phyloP scores from a whole-genome alignment of 495 filamentous ascomycete species.

The Thozetella sp. region DNA sequence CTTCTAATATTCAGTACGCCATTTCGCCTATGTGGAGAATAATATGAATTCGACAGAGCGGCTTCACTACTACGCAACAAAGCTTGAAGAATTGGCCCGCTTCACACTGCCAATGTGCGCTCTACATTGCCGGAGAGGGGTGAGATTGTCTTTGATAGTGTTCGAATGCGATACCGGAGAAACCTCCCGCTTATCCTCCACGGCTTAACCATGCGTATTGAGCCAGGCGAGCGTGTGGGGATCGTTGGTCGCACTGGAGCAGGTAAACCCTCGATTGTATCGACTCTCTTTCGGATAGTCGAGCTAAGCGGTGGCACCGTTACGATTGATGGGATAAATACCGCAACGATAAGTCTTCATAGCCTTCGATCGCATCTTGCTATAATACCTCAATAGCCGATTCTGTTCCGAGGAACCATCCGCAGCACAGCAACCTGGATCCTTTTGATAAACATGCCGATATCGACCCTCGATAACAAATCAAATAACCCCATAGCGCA shows the following conservation, averaged over 20 bases:
- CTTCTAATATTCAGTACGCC: constrained; percentile 92
- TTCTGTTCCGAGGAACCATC: constrained; percentile 90
- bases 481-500: too few relatives aligned
- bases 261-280: constrained; percentile 94
- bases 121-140: constrained; percentile 81
- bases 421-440: constrained; percentile 89
- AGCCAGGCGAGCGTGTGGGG: constrained; percentile 86
- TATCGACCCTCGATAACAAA: constrained; percentile 86
- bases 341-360: constrained; percentile 78
- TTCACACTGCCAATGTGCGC: constrained; percentile 67
- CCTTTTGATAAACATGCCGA: constrained; percentile 89
- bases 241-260: constrained; percentile 94
- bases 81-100: constrained; percentile 86
- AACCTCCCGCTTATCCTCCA: constrained; percentile 84
- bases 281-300: constrained; percentile 85
- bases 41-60: constrained; percentile 96
- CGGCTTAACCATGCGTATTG: constrained; percentile 74
- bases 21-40: constrained; percentile 95
- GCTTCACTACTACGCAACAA: constrained; percentile 83
- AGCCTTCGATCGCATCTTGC: constrained; percentile 86
- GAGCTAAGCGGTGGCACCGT: constrained; percentile 85
- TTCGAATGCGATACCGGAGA: constrained; percentile 87
- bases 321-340: constrained; percentile 88
- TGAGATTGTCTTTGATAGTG: constrained; percentile 80
- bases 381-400: constrained; percentile 96